Conservation (phyloP, 2,329 filamentous ascomycete genomes). For the Venturiaceae sp. region DNA sequence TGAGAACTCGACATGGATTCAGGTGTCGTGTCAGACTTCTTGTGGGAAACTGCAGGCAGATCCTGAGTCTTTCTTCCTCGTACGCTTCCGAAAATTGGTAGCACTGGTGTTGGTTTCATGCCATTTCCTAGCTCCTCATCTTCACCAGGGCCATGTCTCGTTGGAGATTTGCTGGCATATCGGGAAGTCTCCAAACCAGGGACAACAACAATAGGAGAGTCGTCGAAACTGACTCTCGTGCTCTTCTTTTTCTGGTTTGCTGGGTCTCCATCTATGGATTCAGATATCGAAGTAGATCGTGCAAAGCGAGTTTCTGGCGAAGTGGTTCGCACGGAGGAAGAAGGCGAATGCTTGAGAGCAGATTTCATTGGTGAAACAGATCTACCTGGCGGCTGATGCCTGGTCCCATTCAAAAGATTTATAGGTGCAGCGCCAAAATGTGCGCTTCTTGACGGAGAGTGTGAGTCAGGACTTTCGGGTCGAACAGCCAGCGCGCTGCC, state of each 20-base stretch:
- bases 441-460: slow-evolving; percentile 56
- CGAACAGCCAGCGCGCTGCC: slow-evolving; percentile 23
- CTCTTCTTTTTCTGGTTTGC: slow-evolving; percentile 62
- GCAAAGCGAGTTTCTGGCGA: slow-evolving; percentile 18
- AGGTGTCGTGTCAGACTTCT: slow-evolving; percentile 36
- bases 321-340: slow-evolving; percentile 33
- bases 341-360: slow-evolving; percentile 57
- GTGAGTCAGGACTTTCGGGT: slow-evolving; percentile 20
- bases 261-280: not conserved
- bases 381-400: slow-evolving; percentile 59
- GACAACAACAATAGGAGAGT: slow-evolving; percentile 48
- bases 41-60: slow-evolving; percentile 32
- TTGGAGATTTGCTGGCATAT: slow-evolving; percentile 19
- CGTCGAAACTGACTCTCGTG: slow-evolving; percentile 70
- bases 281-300: not conserved
- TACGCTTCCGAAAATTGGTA: slow-evolving; percentile 68
- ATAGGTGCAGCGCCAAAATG: slow-evolving; percentile 39
- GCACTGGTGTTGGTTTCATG: slow-evolving; percentile 64
- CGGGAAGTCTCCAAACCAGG: slow-evolving; percentile 33
- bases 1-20: slow-evolving; percentile 19
- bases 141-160: slow-evolving; percentile 34
- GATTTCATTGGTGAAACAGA: slow-evolving; percentile 71
- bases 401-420: slow-evolving; percentile 41
- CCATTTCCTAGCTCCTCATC: slow-evolving; percentile 55
- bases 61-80: slow-evolving; percentile 46